phyloP scores from a whole-genome alignment of 2,329 filamentous ascomycete species.

The Myotisia sp. region DNA sequence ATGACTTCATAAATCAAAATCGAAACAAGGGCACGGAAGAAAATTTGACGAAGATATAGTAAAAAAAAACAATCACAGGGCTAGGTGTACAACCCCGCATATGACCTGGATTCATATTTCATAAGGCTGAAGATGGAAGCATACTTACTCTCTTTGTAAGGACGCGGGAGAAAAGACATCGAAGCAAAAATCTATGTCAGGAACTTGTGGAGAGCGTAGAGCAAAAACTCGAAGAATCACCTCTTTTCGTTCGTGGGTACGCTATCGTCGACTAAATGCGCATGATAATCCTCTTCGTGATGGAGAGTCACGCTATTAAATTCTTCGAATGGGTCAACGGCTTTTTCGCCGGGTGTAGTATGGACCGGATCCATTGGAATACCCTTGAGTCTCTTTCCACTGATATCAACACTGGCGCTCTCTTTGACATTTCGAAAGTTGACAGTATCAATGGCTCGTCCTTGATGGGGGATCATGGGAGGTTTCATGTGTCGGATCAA shows the following conservation, averaged over 20 bases:
- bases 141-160: no score
- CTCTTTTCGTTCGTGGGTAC: constrained; percentile 19
- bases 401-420: constrained; percentile 73
- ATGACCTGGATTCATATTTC: no score
- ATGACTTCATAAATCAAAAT: no score
- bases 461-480: constrained; percentile 85
- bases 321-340: constrained; percentile 86
- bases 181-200: no score
- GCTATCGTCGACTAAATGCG: constrained; percentile 12
- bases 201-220: no score
- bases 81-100: no score
- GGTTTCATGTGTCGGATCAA: constrained; percentile 95
- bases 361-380: constrained; percentile 77
- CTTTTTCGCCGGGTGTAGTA: constrained; percentile 68
- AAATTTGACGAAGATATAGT: no score
- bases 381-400: constrained; percentile 35
- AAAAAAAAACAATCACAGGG: no score
- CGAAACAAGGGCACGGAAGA: no score
- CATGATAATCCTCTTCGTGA: constrained; percentile 72
- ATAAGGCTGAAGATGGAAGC: no score
- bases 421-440: constrained; percentile 99
- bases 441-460: constrained; percentile 78
- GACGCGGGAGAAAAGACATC: no score
- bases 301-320: constrained; percentile 97
- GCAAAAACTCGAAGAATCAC: constrained; percentile 12